Base-by-base conservation (phyloP, 2,329 filamentous ascomycete species). In the Cladosporium sp. region DNA sequence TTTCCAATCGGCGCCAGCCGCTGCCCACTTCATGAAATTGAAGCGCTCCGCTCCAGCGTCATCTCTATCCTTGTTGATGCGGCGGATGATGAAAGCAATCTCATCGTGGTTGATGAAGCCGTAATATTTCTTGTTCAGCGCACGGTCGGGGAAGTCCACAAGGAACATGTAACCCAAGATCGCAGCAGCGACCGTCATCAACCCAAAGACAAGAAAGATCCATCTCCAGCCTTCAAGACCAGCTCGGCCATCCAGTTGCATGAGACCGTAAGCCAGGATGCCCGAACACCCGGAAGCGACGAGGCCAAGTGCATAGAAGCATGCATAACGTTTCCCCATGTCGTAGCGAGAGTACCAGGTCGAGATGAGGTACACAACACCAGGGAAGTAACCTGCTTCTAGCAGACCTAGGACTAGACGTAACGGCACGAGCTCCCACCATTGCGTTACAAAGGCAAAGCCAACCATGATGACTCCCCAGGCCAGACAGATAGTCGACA, bases 301-400 rank as follows among this genome's bases (percentile, higher is more conserved):
- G 44, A 76, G 78, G 52, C 81, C 82, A 61, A 83, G 81, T 37
- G 82, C 74, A 68, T 84, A 84, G 76, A 84, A 85, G 21, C 80
- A 71, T 0, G 80, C 75, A 23, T 64, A 56, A 21, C 61, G 61
- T 26, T 64, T 64, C 7, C 56, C 50, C 53, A 64, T 55, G 12
- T 64, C 61, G 23, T 55, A 64, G 6, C 61, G 49, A 7, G 61
- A 29, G 29, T 65, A 75, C 72, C 72, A 92, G 40, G 88, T 90
- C 66, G 86, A 89, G 23, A 92, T 82, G 7, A 92, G 79, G 72
- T 91, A 92, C 0, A 90, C 88, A 58, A 85, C 31, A n/a, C 55
- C 73, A 6, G 73, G 72, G 75, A 91, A 92, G 67, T 71, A 73
- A 11, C 73, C 72, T 8, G 86, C 74, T 52, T 91, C 89, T 28